Conservation (phyloP, 441 rosid species). For the Eruca vesicaria region DNA sequence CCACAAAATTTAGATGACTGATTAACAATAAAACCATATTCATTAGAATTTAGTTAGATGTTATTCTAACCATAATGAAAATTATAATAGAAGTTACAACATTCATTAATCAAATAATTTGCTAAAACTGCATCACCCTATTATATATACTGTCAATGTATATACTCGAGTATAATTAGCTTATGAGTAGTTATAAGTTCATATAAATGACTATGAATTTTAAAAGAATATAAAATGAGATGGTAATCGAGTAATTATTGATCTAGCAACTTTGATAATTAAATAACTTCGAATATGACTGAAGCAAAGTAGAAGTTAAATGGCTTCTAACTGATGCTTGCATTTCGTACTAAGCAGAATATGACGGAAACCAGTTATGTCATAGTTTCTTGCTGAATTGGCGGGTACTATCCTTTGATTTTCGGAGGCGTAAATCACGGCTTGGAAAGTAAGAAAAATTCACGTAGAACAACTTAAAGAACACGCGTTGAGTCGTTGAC, state of each 20-base stretch:
- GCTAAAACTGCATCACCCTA: not conserved
- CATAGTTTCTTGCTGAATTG: slow-evolving; percentile 31
- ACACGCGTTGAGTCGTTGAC: slow-evolving; percentile 33
- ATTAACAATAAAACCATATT: not conserved
- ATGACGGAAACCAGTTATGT: slow-evolving; percentile 24
- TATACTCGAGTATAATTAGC: too few relatives aligned
- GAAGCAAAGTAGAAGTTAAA: not conserved
- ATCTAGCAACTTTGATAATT: not conserved
- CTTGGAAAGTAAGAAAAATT: not conserved
- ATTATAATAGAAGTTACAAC: not conserved
- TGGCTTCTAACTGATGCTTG: slow-evolving; percentile 21
- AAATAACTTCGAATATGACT: not conserved
- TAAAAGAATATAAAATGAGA: not conserved
- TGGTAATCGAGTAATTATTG: not conserved
- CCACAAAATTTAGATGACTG: not conserved
- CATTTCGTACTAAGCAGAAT: slow-evolving; percentile 7
- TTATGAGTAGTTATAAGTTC: too few relatives aligned
- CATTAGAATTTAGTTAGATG: not conserved
- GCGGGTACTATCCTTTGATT: slow-evolving; percentile 19
- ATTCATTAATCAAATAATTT: not conserved
- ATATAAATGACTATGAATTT: too few relatives aligned
- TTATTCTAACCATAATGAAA: not conserved
- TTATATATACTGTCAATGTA: too few relatives aligned
- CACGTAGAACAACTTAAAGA: slow-evolving; percentile 16
- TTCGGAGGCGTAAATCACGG: slow-evolving; percentile 34